phyloP scores from a whole-genome alignment of 306 rosid genomes.

The Rosa rugosa region DNA sequence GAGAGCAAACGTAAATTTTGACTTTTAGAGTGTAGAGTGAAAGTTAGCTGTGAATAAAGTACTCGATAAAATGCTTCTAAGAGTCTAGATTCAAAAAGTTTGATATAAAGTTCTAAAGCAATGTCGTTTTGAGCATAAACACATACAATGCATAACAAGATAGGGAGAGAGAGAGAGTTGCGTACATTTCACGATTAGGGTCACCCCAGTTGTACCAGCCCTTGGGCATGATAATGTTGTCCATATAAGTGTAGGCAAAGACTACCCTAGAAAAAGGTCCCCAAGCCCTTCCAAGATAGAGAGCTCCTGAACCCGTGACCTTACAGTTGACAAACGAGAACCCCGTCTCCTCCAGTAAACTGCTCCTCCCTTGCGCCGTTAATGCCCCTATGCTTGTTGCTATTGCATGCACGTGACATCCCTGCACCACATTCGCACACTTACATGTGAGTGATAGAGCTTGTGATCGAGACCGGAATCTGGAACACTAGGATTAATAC shows the following conservation, averaged over 20 bases:
- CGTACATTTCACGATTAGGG: conserved; percentile 85
- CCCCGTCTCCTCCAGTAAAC: conserved; percentile 82
- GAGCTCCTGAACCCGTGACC: conserved; percentile 97
- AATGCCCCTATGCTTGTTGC: conserved; percentile 73
- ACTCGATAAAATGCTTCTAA: background rate
- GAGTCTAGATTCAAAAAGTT: too few relatives aligned
- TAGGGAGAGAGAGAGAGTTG: background rate
- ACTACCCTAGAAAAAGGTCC: conserved; percentile 93
- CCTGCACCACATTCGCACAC: conserved; percentile 39
- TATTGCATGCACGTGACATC: conserved; percentile 94
- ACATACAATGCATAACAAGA: background rate
- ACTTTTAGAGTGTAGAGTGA: background rate
- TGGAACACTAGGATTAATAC: background rate
- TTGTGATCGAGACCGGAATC: background rate
- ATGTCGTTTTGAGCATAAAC: background rate
- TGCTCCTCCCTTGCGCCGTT: conserved; percentile 91
- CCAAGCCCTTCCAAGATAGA: conserved; percentile 98
- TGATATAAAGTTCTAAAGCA: background rate
- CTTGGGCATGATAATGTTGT: conserved; percentile 89
- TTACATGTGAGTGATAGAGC: background rate
- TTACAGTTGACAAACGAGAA: conserved; percentile 93
- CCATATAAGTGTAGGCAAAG: conserved; percentile 90
- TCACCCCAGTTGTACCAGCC: conserved; percentile 99
- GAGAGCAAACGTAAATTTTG: too few relatives aligned
- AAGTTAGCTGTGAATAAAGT: background rate